These are phyloP conservation scores for Fusarium succisae DNA, from an alignment of 2,329 filamentous ascomycete species.

Conservation along the genomic window DNA sequence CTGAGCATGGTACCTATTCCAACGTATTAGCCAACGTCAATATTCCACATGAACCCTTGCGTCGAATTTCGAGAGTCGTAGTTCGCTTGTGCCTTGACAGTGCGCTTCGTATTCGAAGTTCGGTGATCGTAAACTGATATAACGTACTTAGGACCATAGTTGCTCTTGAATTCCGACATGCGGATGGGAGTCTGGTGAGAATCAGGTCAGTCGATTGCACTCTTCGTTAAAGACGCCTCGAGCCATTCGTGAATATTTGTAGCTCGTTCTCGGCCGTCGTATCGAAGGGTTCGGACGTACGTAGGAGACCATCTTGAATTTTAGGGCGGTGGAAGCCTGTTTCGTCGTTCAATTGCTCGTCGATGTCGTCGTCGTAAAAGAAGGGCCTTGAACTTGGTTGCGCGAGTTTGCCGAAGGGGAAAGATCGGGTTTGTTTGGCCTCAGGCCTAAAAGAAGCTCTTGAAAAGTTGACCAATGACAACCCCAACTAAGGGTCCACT, in stretches of 20 bases:
- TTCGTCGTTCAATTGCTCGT: constrained; percentile 51
- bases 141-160: constrained; percentile 72
- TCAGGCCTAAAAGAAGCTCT: constrained; percentile 43
- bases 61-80: neutral
- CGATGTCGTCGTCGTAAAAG: constrained; percentile 43
- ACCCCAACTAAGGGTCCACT: constrained; percentile 11
- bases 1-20: constrained; percentile 66
- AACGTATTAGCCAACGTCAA: constrained; percentile 42
- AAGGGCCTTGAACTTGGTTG: constrained; percentile 37
- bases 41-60: neutral
- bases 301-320: constrained; percentile 53
- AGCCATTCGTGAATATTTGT: constrained; percentile 10
- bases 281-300: constrained; percentile 43
- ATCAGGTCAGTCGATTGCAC: constrained; percentile 45
- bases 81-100: neutral
- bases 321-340: constrained; percentile 44
- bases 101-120: neutral
- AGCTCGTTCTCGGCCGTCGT: neutral
- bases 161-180: constrained; percentile 65
- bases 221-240: neutral
- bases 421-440: constrained; percentile 48
- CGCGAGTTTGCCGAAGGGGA: constrained; percentile 50
- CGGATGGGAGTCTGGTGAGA: constrained; percentile 56
- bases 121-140: neutral
- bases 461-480: constrained; percentile 17